These are phyloP conservation scores for Candolleomyces aberdarensis DNA, from an alignment of 768 basidiomycete species.

Conservation along the genomic window DNA sequence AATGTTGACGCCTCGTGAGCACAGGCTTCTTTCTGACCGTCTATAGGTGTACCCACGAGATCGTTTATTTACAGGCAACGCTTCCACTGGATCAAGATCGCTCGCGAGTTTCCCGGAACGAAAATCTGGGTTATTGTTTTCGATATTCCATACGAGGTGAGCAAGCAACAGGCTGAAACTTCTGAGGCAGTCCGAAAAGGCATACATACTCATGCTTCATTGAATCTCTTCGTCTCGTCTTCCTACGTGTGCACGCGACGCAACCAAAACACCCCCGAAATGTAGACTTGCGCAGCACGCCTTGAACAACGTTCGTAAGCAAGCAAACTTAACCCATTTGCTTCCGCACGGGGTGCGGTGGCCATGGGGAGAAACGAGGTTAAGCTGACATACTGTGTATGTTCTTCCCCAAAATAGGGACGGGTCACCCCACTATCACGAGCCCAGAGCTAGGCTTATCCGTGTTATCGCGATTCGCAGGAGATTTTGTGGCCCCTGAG, in stretches of 20 bases:
- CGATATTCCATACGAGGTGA: conserved; percentile 73
- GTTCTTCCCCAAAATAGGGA: conserved; percentile 40
- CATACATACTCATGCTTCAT: no score
- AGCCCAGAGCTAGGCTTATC: conserved; percentile 52
- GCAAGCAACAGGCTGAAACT: conserved; percentile 9
- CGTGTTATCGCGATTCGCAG: conserved; percentile 63
- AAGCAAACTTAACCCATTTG: background rate
- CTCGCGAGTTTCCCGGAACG: conserved; percentile 60
- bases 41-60: background rate
- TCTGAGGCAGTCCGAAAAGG: no score
- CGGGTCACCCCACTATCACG: conserved; percentile 74
- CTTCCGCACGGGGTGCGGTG: background rate
- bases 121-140: conserved; percentile 74
- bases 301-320: conserved; percentile 52
- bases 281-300: conserved; percentile 60
- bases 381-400: background rate
- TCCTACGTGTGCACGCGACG: background rate
- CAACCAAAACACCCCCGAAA: conserved; percentile 12
- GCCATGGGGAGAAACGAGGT: background rate
- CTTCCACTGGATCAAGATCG: conserved; percentile 72
- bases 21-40: background rate
- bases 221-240: background rate
- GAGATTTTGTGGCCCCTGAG: conserved; percentile 55
- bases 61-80: conserved; percentile 47
- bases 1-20: conserved; percentile 69